Base-by-base conservation (phyloP, 345 rosid species). In the Salix suchowensis region DNA sequence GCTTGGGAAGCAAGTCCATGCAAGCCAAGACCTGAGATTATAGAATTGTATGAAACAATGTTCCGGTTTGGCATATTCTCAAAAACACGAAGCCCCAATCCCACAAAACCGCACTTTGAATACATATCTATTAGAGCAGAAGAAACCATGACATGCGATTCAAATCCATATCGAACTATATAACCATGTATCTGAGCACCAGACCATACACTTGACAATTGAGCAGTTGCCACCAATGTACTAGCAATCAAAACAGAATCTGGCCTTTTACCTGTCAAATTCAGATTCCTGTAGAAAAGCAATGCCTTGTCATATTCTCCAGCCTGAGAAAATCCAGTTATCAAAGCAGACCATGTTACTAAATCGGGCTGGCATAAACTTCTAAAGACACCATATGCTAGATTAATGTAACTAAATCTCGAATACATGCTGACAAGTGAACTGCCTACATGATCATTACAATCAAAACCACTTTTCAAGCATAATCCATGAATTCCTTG, bases 121-220 rank as follows among this genome's bases (percentile, higher is more conserved):
- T 93, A 93, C 97, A 93, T 88, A 86, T 91, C 90, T 65, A 91
- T 71, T 6, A 95, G 91, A 65, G 91, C 86, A 82, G 96, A 93
- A 65, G 87, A 86, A 48, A 93, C 91, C 86, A 86, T 84, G 71
- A 91, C 67, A 80, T 87, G 80, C 14, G 77, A 73, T 78, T 90
- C 88, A 70, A 88, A 68, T 73, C 97, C 98, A 79, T 69, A 76
- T 55, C 88, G 89, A 76, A 91, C 62, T 79, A 77, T 87, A 81
- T 79, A 86, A 79, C 91, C 83, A 4, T 96, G 99, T 58, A 91
- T 68, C 79, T 85, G 82, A 44, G 69, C 68, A 32, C 97, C 99
- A n/a, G 82, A 81, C 70, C 82, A 21, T n/a, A 78, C 76, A 74
- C 84, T 76, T 65, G 93, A 82, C 73, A 83, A 84, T 19, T 86